Evolutionary conservation across 2,329 filamentous ascomycete species (phyloP), one percentile per base, ranked within the genome.

Genomic region (Colletotrichum sp.): DNA sequence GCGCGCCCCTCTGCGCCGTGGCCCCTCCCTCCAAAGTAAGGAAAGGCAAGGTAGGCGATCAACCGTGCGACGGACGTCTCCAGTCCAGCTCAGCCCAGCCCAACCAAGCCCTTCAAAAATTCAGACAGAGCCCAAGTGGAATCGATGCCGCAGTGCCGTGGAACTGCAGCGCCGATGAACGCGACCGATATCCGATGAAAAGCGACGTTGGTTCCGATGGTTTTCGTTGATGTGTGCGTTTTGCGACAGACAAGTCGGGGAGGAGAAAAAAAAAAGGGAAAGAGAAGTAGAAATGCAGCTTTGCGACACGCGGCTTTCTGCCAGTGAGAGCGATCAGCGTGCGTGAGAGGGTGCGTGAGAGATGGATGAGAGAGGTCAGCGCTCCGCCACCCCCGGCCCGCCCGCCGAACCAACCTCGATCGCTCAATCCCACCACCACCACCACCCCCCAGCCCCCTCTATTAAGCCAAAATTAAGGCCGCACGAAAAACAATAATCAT

Each of bases 391-490:
- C 71, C 55, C 54, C 61, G 66, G 59, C 70, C 70, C 36, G 54
- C 59, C 54, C 38, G 54, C 51, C 54, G 54, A 51, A 21, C 70
- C 70, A 73, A 70, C 66, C 67, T 73, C 70, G 51, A 59, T 72
- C 70, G 58, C 34, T 66, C 55, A n/a, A 51, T 51, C 43, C 43
- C n/a, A 51, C 43, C 43, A 51, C 43, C 18, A 43, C 38, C 38
- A n/a, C 38, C 38, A 18, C 43, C 43, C 43, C 71, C 71, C 71
- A 73, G 71, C 71, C 71, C 68, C 71, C 71, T 73, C 71, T 36
- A 71, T 73, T 73, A 63, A 67, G 47, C 27, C 71, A 47, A 51
- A 62, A 61, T 69, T 33, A 64, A 65, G 18, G 55, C 38, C 34
- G 66, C 24, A 57, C 54, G 55, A 31, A 33, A 57, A n/a, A 29